phyloP scores from a whole-genome alignment of 208 protist genomes.

The Leishmania braziliensis region DNA sequence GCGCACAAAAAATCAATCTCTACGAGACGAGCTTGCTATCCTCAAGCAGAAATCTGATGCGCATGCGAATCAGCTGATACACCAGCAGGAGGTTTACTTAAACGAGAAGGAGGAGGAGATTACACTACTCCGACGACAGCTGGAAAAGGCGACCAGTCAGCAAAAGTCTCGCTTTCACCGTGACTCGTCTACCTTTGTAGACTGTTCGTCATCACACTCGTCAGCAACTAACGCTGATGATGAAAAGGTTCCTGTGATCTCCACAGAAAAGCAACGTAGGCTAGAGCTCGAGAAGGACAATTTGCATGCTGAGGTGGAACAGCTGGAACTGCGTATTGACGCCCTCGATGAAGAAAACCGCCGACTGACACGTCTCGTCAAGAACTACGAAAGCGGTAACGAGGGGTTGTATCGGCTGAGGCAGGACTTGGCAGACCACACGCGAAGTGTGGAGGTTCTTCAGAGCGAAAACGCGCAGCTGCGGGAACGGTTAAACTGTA shows the following conservation, averaged over 20 bases:
- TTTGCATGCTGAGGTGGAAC: constrained; percentile 63
- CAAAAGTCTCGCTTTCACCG: constrained; percentile 33
- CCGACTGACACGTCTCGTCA: constrained; percentile 56
- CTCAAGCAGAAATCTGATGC: constrained; percentile 42
- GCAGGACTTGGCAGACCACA: constrained; percentile 58
- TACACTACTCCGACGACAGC: constrained; percentile 36
- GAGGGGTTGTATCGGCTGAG: constrained; percentile 73
- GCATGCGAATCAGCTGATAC: constrained; percentile 54
- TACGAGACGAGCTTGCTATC: constrained; percentile 46
- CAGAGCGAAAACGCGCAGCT: constrained; percentile 84
- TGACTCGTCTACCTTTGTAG: constrained; percentile 21
- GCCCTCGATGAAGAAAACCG: constrained; percentile 70
- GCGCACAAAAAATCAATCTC: constrained; percentile 38
- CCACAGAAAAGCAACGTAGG: constrained; percentile 27
- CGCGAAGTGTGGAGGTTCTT: constrained; percentile 63
- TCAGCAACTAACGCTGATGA: background rate
- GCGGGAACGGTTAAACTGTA: constrained; percentile 72
- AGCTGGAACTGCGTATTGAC: constrained; percentile 69
- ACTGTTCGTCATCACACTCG: constrained; percentile 9
- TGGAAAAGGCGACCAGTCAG: constrained; percentile 40
- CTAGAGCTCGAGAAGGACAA: constrained; percentile 81
- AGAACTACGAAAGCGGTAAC: constrained; percentile 77
- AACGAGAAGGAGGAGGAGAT: constrained; percentile 57
- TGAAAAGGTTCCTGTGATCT: constrained; percentile 5
- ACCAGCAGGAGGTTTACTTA: constrained; percentile 45